phyloP scores from a whole-genome alignment of 805 yeast species.

The Saccharomycopsis sp. region DNA sequence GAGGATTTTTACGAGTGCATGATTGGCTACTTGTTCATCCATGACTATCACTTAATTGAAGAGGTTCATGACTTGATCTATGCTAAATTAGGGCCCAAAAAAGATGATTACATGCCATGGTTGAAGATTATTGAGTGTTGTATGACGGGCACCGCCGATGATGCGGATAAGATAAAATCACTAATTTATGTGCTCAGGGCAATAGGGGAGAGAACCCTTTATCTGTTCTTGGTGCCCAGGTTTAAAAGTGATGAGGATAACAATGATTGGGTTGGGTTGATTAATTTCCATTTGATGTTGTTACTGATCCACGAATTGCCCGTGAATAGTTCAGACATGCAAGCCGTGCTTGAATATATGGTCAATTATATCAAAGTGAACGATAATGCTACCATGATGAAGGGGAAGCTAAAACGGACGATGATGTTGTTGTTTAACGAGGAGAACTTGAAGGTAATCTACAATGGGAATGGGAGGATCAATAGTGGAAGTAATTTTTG shows the following conservation, averaged over 20 bases:
- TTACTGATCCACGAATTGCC: not conserved
- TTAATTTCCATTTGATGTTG: not conserved
- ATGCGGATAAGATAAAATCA: not conserved
- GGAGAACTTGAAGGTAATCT: not conserved
- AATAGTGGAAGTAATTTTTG: no score
- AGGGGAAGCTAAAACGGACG: not conserved
- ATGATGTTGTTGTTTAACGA: not conserved
- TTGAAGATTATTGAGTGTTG: not conserved
- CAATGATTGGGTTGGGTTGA: not conserved
- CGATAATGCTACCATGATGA: not conserved
- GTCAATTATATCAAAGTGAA: not conserved
- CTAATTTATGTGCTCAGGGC: not conserved
- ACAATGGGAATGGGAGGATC: not conserved
- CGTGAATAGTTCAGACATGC: not conserved
- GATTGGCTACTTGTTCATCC: not conserved
- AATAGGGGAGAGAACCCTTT: not conserved
- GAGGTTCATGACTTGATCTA: not conserved
- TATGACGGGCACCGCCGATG: not conserved
- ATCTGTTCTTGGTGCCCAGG: not conserved
- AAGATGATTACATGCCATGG: no score
- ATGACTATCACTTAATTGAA: not conserved
- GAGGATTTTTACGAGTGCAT: not conserved
- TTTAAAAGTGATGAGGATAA: not conserved
- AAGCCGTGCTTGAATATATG: not conserved
- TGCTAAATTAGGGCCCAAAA: not conserved